Percentiles rank a stretch among this genome's conserved stretches.
Conservation (phyloP, 768 basidiomycete species). For the Suillus sp. region DNA sequence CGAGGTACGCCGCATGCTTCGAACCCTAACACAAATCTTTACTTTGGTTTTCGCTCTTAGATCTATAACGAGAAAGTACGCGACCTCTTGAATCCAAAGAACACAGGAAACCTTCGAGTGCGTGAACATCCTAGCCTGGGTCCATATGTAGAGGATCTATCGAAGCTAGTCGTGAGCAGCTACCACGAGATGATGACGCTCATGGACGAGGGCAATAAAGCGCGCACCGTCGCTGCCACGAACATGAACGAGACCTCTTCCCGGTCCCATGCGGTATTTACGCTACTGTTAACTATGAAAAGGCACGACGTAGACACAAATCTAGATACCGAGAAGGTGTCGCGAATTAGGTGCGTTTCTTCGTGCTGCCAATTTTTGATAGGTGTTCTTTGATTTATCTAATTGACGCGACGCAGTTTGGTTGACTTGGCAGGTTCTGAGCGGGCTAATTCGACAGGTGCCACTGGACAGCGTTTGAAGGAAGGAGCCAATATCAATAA, state of each 20-base stretch:
- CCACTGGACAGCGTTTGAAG: constrained; percentile 93
- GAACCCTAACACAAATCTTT: not conserved
- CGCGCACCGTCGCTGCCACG: constrained; percentile 96
- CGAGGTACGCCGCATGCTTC: constrained; percentile 55
- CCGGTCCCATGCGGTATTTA: constrained; percentile 98
- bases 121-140: constrained; percentile 95
- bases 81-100: constrained; percentile 96
- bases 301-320: constrained; percentile 81
- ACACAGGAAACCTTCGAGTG: constrained; percentile 92
- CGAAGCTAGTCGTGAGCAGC: constrained; percentile 86
- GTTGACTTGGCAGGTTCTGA: constrained; percentile 98
- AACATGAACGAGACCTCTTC: constrained; percentile 99
- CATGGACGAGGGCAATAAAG: constrained; percentile 99
- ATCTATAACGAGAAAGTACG: constrained; percentile 99
- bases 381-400: not conserved
- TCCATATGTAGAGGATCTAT: constrained; percentile 98
- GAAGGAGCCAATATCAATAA: constrained; percentile 99
- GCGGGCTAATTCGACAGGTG: constrained; percentile 96
- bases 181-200: constrained; percentile 98
- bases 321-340: constrained; percentile 97
- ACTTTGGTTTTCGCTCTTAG: constrained; percentile 37
- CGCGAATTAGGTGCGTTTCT: constrained; percentile 78
- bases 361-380: not conserved
- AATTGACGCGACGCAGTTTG: constrained; percentile 50
- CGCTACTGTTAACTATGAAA: constrained; percentile 92